Percentiles rank a stretch among this genome's conserved stretches.
phyloP scores from a whole-genome alignment of 805 yeast genomes.

The Kuraishia molischiana region DNA sequence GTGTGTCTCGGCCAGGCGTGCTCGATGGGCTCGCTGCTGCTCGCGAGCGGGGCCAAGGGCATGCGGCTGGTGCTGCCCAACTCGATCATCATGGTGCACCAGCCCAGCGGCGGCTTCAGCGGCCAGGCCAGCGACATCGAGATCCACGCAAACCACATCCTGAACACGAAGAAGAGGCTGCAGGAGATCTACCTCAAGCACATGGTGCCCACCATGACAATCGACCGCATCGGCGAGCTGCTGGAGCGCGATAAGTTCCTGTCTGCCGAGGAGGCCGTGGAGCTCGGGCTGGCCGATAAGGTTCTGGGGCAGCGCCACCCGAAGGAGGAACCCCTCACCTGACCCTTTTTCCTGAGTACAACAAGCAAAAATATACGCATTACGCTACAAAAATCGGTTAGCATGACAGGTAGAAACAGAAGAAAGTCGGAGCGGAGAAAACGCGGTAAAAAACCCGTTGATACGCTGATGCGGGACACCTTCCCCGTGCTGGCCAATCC shows the following conservation, averaged over 20 bases:
- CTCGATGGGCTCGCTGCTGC: conserved; percentile 21
- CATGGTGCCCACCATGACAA: conserved; percentile 10
- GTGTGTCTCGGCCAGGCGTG: conserved; percentile 24
- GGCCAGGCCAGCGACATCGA: conserved; percentile 23
- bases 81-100: conserved; percentile 23
- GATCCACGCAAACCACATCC: conserved; percentile 22
- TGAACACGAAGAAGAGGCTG: conserved; percentile 17
- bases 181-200: conserved; percentile 17
- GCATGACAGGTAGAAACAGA: too few relatives aligned
- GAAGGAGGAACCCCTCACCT: too few relatives aligned
- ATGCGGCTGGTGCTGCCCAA: conserved; percentile 20
- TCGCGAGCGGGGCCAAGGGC: conserved; percentile 19
- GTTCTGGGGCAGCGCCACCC: conserved; percentile 12
- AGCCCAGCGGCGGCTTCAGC: conserved; percentile 20
- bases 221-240: conserved; percentile 10
- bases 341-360: too few relatives aligned
- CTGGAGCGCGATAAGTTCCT: conserved; percentile 16
- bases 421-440: too few relatives aligned
- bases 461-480: too few relatives aligned
- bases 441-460: too few relatives aligned
- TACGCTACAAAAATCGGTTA: too few relatives aligned
- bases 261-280: conserved; percentile 18
- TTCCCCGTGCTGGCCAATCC: too few relatives aligned
- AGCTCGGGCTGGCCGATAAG: conserved; percentile 21
- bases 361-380: too few relatives aligned